phyloP scores from a whole-genome alignment of 1,139 yeast genomes.

The Debaryomyces udenii region DNA sequence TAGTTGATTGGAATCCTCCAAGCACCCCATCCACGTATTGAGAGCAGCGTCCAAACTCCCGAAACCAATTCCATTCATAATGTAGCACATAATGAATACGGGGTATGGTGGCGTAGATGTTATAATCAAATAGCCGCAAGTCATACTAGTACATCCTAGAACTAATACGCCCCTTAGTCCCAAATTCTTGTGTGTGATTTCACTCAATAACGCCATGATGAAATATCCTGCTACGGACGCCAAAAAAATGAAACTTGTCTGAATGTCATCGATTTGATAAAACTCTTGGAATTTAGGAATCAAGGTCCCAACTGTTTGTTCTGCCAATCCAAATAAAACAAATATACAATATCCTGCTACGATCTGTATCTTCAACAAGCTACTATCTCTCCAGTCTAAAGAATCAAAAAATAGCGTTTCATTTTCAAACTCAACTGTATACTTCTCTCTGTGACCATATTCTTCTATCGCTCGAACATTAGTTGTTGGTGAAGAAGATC shows the following conservation, averaged over 20 bases:
- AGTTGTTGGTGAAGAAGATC: background rate
- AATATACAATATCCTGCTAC: conserved; percentile 40
- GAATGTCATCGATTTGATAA: conserved; percentile 47
- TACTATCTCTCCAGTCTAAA: conserved; percentile 43
- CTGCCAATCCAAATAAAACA: conserved; percentile 54
- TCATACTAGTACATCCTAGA: conserved; percentile 36
- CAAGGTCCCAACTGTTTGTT: conserved; percentile 60
- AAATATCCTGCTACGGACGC: conserved; percentile 43
- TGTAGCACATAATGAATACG: conserved; percentile 38
- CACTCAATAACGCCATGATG: conserved; percentile 41
- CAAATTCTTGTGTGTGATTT: conserved; percentile 30
- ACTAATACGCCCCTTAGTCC: conserved; percentile 45
- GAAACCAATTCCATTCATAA: conserved; percentile 57
- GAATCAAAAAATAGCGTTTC: conserved; percentile 36
- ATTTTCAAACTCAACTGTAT: conserved; percentile 28
- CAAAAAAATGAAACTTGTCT: conserved; percentile 38
- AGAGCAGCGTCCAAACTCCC: conserved; percentile 65
- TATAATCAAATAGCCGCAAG: conserved; percentile 29
- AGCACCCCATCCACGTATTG: conserved; percentile 60
- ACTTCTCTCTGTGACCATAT: background rate
- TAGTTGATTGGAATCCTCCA: conserved; percentile 60
- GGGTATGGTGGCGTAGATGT: conserved; percentile 39
- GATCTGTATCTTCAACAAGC: conserved; percentile 42
- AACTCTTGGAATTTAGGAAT: conserved; percentile 51
- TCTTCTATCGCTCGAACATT: background rate